A percentile compares a stretch with the other conserved stretches of the same genome.
phyloP scores from a whole-genome alignment of 192 early-diverging fungal species.

The Gaertneriomyces sp. region DNA sequence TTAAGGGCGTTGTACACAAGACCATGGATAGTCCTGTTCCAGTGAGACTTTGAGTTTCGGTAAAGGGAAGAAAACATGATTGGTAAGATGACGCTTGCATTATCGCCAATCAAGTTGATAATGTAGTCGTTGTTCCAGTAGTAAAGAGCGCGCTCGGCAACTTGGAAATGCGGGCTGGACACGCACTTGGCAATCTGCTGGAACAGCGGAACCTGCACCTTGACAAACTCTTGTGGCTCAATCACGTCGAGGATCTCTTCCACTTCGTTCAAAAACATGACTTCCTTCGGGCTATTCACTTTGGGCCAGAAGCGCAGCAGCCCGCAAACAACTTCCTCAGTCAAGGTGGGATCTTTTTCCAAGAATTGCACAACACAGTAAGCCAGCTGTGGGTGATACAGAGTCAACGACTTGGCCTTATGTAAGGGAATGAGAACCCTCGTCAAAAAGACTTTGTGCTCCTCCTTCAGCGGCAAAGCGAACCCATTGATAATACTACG shows the following conservation, averaged over 20 bases:
- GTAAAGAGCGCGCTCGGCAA: slow-evolving; percentile 96
- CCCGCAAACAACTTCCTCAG: slow-evolving; percentile 81
- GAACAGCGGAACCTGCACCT: slow-evolving; percentile 87
- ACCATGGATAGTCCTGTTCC: slow-evolving; percentile 96
- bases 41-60: slow-evolving; percentile 92
- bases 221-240: slow-evolving; percentile 87
- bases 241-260: slow-evolving; percentile 97
- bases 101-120: slow-evolving; percentile 91
- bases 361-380: slow-evolving; percentile 99
- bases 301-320: slow-evolving; percentile 97
- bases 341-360: slow-evolving; percentile 93
- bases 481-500: slow-evolving; percentile 99
- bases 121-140: slow-evolving; percentile 99
- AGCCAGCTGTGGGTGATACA: slow-evolving; percentile 95
- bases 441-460: slow-evolving; percentile 95
- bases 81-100: slow-evolving; percentile 86
- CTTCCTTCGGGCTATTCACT: slow-evolving; percentile 98
- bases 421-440: slow-evolving; percentile 93
- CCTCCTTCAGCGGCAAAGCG: slow-evolving; percentile 96
- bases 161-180: slow-evolving; percentile 97
- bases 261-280: slow-evolving; percentile 98
- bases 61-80: slow-evolving; percentile 95
- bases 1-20: slow-evolving; percentile 97
- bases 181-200: slow-evolving; percentile 89
- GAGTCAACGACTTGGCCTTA: slow-evolving; percentile 87